Conservation (phyloP, 2,329 filamentous ascomycete genomes). For the Colletotrichum sp. region DNA sequence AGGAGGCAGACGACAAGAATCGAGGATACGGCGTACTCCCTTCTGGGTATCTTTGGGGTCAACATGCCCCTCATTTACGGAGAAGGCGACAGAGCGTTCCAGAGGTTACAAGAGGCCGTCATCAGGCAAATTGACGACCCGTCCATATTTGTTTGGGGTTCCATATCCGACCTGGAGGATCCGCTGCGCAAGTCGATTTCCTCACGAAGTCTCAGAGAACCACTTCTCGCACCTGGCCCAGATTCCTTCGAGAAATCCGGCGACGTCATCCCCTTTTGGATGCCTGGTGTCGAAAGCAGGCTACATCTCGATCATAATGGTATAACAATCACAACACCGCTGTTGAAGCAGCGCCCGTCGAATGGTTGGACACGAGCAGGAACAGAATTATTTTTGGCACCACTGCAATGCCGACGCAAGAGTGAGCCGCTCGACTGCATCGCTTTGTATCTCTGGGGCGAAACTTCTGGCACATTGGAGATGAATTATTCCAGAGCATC, state of each 20-base stretch:
- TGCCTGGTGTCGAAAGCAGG: neutral
- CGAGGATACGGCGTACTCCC: constrained; percentile 29
- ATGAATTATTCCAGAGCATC: neutral
- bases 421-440: neutral
- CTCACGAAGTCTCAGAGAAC: fast-evolving
- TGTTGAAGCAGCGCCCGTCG: neutral
- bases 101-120: constrained; percentile 17
- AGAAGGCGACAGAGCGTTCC: constrained; percentile 25
- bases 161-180: neutral
- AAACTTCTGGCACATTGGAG: neutral
- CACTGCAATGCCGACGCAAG: neutral
- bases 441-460: neutral
- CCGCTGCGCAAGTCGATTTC: neutral
- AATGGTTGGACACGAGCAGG: neutral
- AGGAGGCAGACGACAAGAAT: constrained; percentile 22
- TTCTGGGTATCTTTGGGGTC: constrained; percentile 30
- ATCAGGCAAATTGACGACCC: neutral
- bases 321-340: neutral
- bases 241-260: neutral
- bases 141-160: neutral
- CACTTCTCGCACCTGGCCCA: neutral
- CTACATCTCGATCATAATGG: neutral
- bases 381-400: neutral
- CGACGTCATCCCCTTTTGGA: neutral
- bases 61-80: constrained; percentile 19